Conservation (phyloP, 306 rosid genomes). For the Sophora flavescens region DNA sequence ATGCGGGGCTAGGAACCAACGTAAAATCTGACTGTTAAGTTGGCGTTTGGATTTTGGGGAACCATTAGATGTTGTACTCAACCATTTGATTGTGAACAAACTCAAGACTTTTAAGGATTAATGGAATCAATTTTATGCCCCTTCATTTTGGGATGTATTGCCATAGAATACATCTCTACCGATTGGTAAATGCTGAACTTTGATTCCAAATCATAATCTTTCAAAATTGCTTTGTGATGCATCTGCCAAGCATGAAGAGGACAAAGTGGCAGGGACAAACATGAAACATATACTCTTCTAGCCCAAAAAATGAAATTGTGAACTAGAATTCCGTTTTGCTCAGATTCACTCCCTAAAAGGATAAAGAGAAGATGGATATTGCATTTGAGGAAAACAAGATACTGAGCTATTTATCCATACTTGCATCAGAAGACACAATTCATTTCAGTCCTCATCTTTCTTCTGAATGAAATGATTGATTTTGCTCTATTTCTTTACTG, state of each 20-base stretch:
- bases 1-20: neutral
- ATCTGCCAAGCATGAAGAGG: no score
- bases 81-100: slow-evolving; percentile 11
- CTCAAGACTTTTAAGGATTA: neutral
- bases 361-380: neutral
- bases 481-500: neutral
- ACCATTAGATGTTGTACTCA: neutral
- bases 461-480: neutral
- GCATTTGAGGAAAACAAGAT: neutral
- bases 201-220: neutral
- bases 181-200: neutral
- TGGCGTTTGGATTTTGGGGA: neutral
- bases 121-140: neutral
- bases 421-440: neutral
- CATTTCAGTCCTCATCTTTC: neutral
- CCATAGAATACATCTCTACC: neutral
- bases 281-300: no score
- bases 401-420: neutral
- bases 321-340: neutral
- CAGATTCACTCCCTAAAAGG: neutral
- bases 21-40: neutral
- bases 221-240: no score
- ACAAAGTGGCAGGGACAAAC: no score
- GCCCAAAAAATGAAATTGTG: neutral
- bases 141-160: neutral